Evolutionary conservation across 2,329 filamentous ascomycete species (phyloP), one percentile per base, ranked within the genome.

Genomic region (Penicillium sumatraense): DNA sequence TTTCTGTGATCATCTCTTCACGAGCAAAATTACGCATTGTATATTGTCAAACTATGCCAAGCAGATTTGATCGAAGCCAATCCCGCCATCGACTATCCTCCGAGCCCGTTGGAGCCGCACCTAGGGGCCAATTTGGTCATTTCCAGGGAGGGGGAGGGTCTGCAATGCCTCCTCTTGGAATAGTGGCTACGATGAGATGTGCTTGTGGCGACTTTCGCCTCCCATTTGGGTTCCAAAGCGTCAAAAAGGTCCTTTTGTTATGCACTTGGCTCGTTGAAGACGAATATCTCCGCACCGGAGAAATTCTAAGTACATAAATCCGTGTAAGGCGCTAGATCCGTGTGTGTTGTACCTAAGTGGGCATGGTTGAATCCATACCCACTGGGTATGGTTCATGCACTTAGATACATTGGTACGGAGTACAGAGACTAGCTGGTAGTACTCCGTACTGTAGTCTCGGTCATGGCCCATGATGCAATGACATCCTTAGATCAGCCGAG

Each of bases 41-140:
- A 46, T 20, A 13, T 9, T 31, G 24, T 46, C 27, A 16, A 46
- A 27, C 42, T n/a, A 27, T 31, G 42, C 40, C 26, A 18, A 11
- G 42, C 20, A 46, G 33, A 46, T 18, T 33, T 18, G 10, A 31
- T 29, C 26, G 42, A 46, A 31, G n/a, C 24, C n/a, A 29, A 16
- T 21, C 9, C 42, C n/a, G 5, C 31, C 42, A 9, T 31, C 16
- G 24, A 31, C 16, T 14, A 23, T 31, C 16, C 42, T 31, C 24
- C 10, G 42, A 18, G 14, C n/a, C 23, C 49, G n/a, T 46, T 46
- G 38, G 29, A 52, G 49, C 41, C 49, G 49, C 49, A 52, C 40
- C 24, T 41, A 26, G 31, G 40, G 41, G 49, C 27, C 42, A 31
- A n/a, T 8, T 21, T 18, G 24, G 42, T 27, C 6, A 26, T 3